Evolutionary conservation across 768 basidiomycete genomes (phyloP), one percentile per base, ranked within the genome.

Genomic region (Podaxis sp.): DNA sequence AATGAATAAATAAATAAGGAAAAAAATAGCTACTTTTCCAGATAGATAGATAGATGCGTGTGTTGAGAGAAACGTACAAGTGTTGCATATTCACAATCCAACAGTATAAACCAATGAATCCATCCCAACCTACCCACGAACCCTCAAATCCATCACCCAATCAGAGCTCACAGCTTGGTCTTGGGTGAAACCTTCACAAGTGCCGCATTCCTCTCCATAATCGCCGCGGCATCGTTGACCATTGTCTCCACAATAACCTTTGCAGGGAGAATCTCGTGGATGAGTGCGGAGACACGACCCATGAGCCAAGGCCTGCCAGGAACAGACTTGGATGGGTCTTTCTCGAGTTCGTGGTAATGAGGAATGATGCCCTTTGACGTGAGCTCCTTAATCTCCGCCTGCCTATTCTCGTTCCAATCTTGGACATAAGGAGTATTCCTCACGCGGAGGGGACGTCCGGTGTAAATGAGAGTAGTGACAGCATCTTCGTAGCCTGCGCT

Each of bases 381-480:
- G 59, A 96, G 82, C 65, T 88, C 84, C 74, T 87, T 87, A 71
- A 96, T 96, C 80, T 96, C 93, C 4, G 75, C 82, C 72, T 87
- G 84, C 33, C 90, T 81, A 75, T 92, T 92, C 67, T 80, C 82
- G 48, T 68, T 90, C 91, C 94, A 95, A 66, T 94, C 87, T 15
- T 87, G 87, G 64, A 96, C 84, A 72, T 94, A 97, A 17, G 90
- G 86, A 2, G 93, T 95, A 72, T 87, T 86, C 66, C 88, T 77
- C 40, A 96, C 94, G 41, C 95, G 86, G 67, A 97, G 78, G 20
- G 96, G 95, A 36, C 95, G 87, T 11, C 95, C 95, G 49, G 93
- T 92, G 77, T 86, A 95, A 70, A 96, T 96, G 51, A 94, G 70
- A n/a, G 95, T 96, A 17, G 87, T 89, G 46, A 88, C 80, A 20